Evolutionary conservation across 208 protist genomes (phyloP).

Genomic region (Crithidia sp.): DNA sequence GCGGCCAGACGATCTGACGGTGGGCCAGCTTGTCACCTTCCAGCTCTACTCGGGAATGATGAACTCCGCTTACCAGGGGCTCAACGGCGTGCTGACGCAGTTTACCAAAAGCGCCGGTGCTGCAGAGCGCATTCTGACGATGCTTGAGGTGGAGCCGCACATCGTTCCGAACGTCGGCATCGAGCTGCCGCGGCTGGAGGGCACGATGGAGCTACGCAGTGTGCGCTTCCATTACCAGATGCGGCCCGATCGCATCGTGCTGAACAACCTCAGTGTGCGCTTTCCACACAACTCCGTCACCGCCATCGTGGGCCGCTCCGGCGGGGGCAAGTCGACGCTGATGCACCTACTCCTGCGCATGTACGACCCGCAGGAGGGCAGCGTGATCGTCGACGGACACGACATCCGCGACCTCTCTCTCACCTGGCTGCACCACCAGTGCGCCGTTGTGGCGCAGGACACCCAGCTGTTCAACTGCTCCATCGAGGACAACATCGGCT

Average conservation of each 20-base stretch:
- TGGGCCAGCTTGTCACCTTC: slow-evolving; percentile 64
- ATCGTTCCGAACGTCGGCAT: slow-evolving; percentile 34
- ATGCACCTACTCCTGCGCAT: slow-evolving; percentile 71
- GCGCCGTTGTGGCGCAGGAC: slow-evolving; percentile 98
- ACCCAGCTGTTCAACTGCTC: slow-evolving; percentile 95
- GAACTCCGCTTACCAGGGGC: slow-evolving; percentile 46
- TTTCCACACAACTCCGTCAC: slow-evolving; percentile 49
- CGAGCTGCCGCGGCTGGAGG: slow-evolving; percentile 37
- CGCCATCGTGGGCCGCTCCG: slow-evolving; percentile 71
- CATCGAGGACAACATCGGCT: slow-evolving; percentile 78
- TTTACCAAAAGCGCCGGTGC: slow-evolving; percentile 56
- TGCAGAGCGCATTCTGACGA: slow-evolving; percentile 54
- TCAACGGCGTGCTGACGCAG: slow-evolving; percentile 46
- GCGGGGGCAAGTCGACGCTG: slow-evolving; percentile 81
- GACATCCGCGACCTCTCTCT: slow-evolving; percentile 43
- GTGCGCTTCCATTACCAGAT: slow-evolving; percentile 58
- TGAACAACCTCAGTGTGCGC: slow-evolving; percentile 18
- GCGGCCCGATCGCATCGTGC: slow-evolving; percentile 14
- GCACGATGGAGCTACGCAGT: slow-evolving; percentile 42
- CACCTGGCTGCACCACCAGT: slow-evolving; percentile 49
- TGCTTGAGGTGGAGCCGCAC: slow-evolving; percentile 45
- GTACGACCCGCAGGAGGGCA: slow-evolving; percentile 68
- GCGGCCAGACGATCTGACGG: slow-evolving; percentile 40
- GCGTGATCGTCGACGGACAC: slow-evolving; percentile 39
- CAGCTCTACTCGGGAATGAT: slow-evolving; percentile 61